These are phyloP conservation scores for Vanrija sp. DNA, from an alignment of 1,284 basidiomycete genomes.

Conservation along the genomic window DNA sequence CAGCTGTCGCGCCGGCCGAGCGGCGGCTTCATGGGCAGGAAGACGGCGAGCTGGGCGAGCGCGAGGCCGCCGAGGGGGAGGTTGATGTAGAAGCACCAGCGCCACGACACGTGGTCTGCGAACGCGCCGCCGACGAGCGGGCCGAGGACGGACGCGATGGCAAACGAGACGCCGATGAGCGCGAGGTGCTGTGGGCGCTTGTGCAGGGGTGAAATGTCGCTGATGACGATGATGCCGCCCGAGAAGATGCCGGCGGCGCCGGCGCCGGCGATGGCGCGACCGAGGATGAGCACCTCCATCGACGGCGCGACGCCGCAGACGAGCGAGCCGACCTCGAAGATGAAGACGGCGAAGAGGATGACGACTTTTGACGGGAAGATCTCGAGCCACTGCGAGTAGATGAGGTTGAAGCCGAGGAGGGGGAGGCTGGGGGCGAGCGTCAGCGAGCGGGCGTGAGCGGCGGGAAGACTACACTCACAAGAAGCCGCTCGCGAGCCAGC, in stretches of 20 bases:
- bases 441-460: neutral
- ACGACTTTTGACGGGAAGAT: constrained; percentile 49
- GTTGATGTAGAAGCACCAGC: constrained; percentile 49
- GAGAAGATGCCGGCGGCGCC: constrained; percentile 55
- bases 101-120: constrained; percentile 49
- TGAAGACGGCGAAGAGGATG: constrained; percentile 49
- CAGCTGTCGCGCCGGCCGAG: constrained; percentile 36
- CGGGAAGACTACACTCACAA: constrained; percentile 23
- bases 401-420: constrained; percentile 47
- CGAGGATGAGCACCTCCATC: constrained; percentile 52
- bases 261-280: constrained; percentile 53
- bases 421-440: constrained; percentile 36
- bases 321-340: constrained; percentile 55
- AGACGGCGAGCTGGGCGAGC: constrained; percentile 27
- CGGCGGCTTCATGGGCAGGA: constrained; percentile 36
- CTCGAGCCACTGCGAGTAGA: constrained; percentile 47
- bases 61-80: constrained; percentile 39
- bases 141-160: constrained; percentile 47
- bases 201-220: constrained; percentile 42
- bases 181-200: constrained; percentile 38
- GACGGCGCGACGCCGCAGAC: constrained; percentile 55
- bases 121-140: constrained; percentile 51
- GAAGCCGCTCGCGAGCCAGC: constrained; percentile 47
- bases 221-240: constrained; percentile 44
- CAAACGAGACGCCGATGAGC: constrained; percentile 40